These are phyloP conservation scores for Fistulinella prunicolor DNA, from an alignment of 768 basidiomycete species.

Conservation along the genomic window DNA sequence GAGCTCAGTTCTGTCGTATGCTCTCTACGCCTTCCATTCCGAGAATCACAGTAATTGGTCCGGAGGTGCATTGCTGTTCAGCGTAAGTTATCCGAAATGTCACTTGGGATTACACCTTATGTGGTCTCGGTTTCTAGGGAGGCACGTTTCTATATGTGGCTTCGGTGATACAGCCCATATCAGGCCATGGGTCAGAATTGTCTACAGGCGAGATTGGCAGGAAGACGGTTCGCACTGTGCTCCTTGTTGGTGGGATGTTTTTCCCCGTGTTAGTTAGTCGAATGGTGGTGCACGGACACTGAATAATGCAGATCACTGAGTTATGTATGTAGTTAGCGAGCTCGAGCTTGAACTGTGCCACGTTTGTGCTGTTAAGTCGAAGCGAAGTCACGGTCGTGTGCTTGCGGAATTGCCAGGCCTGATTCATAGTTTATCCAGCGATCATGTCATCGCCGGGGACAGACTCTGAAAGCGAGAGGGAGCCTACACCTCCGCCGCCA, in stretches of 20 bases:
- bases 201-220: conserved; percentile 42
- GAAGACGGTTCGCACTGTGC: conserved; percentile 43
- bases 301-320: neutral
- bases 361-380: neutral
- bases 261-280: conserved; percentile 60
- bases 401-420: neutral
- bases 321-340: no score
- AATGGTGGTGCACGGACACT: conserved; percentile 61
- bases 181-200: conserved; percentile 40
- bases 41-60: conserved; percentile 50
- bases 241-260: conserved; percentile 69
- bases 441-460: conserved; percentile 29
- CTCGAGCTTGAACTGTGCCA: neutral
- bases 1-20: conserved; percentile 75
- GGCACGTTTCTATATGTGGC: conserved; percentile 96
- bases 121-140: conserved; percentile 46
- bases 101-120: conserved; percentile 1
- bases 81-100: conserved; percentile 48
- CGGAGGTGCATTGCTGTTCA: conserved; percentile 78
- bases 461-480: conserved; percentile 28
- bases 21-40: conserved; percentile 50
- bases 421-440: conserved; percentile 9
- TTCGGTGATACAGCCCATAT: conserved; percentile 79
- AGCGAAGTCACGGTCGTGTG: conserved; percentile 2
- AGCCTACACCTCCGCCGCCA: conserved; percentile 27